These are phyloP conservation scores for Agaricales sp. DNA, from an alignment of 1,284 basidiomycete genomes.

Conservation along the genomic window DNA sequence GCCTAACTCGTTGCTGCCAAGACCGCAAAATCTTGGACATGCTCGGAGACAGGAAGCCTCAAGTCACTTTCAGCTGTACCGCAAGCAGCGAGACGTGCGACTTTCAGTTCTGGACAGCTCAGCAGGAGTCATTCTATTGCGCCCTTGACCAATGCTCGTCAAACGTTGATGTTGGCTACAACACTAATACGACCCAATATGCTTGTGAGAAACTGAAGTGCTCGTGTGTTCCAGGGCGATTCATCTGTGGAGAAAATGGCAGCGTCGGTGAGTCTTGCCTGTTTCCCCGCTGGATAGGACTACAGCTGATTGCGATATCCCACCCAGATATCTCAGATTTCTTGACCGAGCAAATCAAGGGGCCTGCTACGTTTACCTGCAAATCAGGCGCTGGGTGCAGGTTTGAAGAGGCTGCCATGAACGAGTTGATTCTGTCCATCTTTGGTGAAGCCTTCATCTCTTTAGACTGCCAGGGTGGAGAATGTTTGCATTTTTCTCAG, in stretches of 20 bases:
- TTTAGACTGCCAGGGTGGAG: conserved; percentile 80
- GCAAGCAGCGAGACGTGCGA: conserved; percentile 53
- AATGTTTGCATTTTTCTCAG: conserved; percentile 89
- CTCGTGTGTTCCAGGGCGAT: conserved; percentile 84
- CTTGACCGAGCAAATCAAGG: conserved; percentile 81
- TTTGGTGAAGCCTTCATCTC: conserved; percentile 91
- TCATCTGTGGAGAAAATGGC: conserved; percentile 93
- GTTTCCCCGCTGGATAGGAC: background rate
- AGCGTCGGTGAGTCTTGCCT: conserved; percentile 66
- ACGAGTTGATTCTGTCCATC: conserved; percentile 84
- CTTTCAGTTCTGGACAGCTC: conserved; percentile 97
- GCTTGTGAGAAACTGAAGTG: conserved; percentile 80
- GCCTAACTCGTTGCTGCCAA: conserved; percentile 20
- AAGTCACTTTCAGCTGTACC: conserved; percentile 91
- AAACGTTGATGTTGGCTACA: conserved; percentile 39
- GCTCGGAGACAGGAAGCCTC: conserved; percentile 80
- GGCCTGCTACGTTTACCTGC: conserved; percentile 85
- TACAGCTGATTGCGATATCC: background rate
- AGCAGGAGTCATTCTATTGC: conserved; percentile 94
- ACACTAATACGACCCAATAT: conserved; percentile 68
- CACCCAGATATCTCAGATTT: conserved; percentile 86
- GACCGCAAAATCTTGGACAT: conserved; percentile 87
- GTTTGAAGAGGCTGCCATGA: conserved; percentile 97
- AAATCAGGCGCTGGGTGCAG: conserved; percentile 65
- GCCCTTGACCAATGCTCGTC: conserved; percentile 62